These are phyloP conservation scores for Rhizopogon sp. DNA, from an alignment of 768 basidiomycete species.

Conservation along the genomic window DNA sequence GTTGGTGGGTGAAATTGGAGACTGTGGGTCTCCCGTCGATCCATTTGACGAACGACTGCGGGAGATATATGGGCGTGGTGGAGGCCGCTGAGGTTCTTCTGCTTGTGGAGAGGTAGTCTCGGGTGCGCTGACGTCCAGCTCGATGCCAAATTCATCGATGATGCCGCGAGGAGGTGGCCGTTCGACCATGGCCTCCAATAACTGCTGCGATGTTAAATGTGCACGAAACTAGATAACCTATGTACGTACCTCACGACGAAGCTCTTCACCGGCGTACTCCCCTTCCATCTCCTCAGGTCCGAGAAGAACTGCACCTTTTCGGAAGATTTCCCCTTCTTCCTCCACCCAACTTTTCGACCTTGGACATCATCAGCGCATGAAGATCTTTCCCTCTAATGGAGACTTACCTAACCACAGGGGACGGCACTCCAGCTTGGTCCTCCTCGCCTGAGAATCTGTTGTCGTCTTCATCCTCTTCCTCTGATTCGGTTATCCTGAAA, in stretches of 20 bases:
- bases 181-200: conserved; percentile 83
- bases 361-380: not conserved
- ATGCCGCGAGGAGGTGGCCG: conserved; percentile 74
- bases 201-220: conserved; percentile 33
- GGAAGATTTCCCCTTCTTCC: conserved; percentile 95
- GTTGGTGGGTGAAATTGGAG: conserved; percentile 1
- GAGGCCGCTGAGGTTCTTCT: conserved; percentile 22
- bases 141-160: conserved; percentile 54
- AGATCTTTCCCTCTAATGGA: not conserved
- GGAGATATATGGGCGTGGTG: conserved; percentile 56
- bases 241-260: conserved; percentile 65
- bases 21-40: not conserved
- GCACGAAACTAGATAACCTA: not conserved
- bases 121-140: conserved; percentile 15
- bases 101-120: conserved; percentile 5
- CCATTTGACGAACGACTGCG: conserved; percentile 39
- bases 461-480: conserved; percentile 44
- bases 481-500: conserved; percentile 47
- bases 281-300: conserved; percentile 86
- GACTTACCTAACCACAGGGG: conserved; percentile 15
- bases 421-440: conserved; percentile 18
- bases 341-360: conserved; percentile 81
- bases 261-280: conserved; percentile 84
- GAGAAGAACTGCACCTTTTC: conserved; percentile 79
- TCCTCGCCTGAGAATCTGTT: conserved; percentile 29